Base-by-base conservation (phyloP, 2,329 filamentous ascomycete genomes). In the Fusarium coffeatum region DNA sequence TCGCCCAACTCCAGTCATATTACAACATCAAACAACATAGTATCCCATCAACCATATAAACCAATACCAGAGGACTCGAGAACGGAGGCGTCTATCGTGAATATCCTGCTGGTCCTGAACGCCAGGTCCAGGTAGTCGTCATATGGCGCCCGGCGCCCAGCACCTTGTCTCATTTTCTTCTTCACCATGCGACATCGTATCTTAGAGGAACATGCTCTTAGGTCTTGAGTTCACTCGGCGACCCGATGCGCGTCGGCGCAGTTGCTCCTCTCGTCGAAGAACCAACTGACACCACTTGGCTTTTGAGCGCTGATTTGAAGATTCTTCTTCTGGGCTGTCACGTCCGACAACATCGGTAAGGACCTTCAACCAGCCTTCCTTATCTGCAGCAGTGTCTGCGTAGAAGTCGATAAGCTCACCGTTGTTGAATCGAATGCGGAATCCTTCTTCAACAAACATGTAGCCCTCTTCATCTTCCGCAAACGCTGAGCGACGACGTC, bases 381-480 rank as follows among this genome's bases (percentile, higher is more conserved):
- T 99, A 77, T 96, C 92, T 41, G 88, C 88, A 3, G 90, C 88
- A 32, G 89, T 94, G 80, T 98, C 95, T 76, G 95, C 96, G 78
- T 99, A 98, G 79, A 98, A 98, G 84, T 98, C 95, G 78, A 99
- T 99, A 69, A 97, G 90, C 82, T 99, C 96, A 66, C 96, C 96
- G 76, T 99, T 99, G 78, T 93, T 97, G 82, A 99, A 99, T 61
- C 95, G 93, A 78, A 99, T 97, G 42, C 96, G 93, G 90, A 99
- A 99, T 5, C 96, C 96, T 79, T 99, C 96, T 80, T 99, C 96
- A 55, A 99, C 95, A 79, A 99, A 99, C 92, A 98, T 97, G 84
- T 99, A 99, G 43, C 96, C 96, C 78, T 99, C 96, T 81, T 99
- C 96, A 72, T 99, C 96, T 80, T 98, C 96, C 3, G 95, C 94